These are phyloP conservation scores for Plectosphaerella sp. DNA, from an alignment of 2,329 filamentous ascomycete genomes.

Conservation along the genomic window DNA sequence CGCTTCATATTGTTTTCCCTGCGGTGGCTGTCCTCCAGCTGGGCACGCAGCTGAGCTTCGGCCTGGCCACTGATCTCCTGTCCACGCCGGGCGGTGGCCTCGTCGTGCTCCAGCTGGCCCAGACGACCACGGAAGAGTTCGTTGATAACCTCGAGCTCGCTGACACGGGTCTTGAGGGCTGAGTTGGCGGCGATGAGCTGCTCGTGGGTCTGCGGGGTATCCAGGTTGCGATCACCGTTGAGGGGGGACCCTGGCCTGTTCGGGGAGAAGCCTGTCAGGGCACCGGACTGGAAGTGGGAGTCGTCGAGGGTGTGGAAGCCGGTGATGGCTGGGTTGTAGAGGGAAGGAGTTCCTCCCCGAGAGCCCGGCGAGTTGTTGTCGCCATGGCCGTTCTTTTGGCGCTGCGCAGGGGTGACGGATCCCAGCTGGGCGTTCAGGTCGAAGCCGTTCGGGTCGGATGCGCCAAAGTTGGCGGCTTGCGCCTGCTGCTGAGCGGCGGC, in stretches of 20 bases:
- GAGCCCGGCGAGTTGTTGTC: constrained; percentile 78
- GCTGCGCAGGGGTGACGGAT: constrained; percentile 38
- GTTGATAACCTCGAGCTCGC: constrained; percentile 92
- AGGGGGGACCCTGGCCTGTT: constrained; percentile 45
- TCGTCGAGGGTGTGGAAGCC: constrained; percentile 76
- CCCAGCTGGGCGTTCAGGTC: constrained; percentile 42
- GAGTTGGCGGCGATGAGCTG: constrained; percentile 76
- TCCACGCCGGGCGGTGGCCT: constrained; percentile 60
- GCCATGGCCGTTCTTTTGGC: constrained; percentile 68
- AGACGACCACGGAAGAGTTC: constrained; percentile 74
- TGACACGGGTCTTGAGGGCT: constrained; percentile 89
- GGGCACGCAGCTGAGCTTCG: constrained; percentile 51
- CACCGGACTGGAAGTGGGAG: constrained; percentile 59
- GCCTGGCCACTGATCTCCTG: constrained; percentile 52
- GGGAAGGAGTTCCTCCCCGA: constrained; percentile 71
- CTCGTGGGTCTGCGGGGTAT: constrained; percentile 73
- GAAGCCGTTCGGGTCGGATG: constrained; percentile 54
- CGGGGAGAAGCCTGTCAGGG: constrained; percentile 46
- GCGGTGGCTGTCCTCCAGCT: constrained; percentile 71
- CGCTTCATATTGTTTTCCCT: constrained; percentile 80
- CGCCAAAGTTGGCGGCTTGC: constrained; percentile 32
- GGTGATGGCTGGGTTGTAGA: constrained; percentile 71
- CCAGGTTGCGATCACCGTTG: constrained; percentile 59
- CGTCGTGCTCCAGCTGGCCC: constrained; percentile 73
- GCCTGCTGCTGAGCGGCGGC: constrained; percentile 21